phyloP scores from a whole-genome alignment of 441 rosid genomes.

The Erodium moschatum region DNA sequence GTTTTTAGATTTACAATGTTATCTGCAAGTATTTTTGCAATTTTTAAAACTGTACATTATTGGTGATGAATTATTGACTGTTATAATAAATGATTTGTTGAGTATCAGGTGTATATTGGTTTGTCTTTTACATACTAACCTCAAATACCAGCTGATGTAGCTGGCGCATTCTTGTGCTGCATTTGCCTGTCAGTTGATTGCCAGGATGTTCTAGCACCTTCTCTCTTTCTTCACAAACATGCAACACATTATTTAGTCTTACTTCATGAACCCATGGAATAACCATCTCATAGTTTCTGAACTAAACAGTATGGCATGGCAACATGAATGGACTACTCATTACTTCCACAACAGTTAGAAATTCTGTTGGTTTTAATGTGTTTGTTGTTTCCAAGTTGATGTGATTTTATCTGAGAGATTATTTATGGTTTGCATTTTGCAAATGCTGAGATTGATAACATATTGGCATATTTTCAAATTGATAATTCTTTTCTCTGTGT shows the following conservation, averaged over 20 bases:
- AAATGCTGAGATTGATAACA: background rate
- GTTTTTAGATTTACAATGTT: background rate
- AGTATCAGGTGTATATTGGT: background rate
- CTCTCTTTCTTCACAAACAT: too few relatives aligned
- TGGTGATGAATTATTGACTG: background rate
- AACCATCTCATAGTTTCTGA: too few relatives aligned
- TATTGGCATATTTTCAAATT: constrained; percentile 11
- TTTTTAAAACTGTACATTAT: background rate
- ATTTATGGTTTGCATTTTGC: background rate
- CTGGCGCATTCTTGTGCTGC: too few relatives aligned
- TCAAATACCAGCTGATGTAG: background rate
- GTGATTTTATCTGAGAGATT: background rate
- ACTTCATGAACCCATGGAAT: too few relatives aligned
- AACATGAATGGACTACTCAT: too few relatives aligned
- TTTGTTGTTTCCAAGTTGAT: background rate
- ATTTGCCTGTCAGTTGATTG: background rate
- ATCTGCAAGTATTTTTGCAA: background rate
- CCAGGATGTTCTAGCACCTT: background rate
- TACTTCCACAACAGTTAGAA: too few relatives aligned
- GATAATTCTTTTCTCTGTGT: constrained; percentile 16
- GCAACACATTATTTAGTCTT: too few relatives aligned
- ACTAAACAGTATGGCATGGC: too few relatives aligned
- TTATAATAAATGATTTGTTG: background rate
- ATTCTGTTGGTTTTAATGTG: too few relatives aligned
- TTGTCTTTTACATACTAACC: background rate